A percentile compares a stretch with the other conserved stretches of the same genome.
Conservation (phyloP, 805 yeast genomes). For the Metschnikowia hibisci region DNA sequence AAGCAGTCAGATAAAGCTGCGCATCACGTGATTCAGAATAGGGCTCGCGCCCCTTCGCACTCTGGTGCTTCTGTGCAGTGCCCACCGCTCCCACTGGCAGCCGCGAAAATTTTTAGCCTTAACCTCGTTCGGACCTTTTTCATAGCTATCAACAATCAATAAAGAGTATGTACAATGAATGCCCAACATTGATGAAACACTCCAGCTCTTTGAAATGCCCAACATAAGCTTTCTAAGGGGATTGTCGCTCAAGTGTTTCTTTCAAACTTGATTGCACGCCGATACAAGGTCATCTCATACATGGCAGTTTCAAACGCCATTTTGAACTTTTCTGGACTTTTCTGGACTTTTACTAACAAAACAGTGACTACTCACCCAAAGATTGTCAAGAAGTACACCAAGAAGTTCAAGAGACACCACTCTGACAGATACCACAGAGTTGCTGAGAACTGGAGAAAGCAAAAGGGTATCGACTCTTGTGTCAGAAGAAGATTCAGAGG, state of each 20-base stretch:
- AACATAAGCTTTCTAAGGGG: too few relatives aligned
- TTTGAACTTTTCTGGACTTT: neutral
- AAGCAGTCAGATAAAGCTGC: neutral
- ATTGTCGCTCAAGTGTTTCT: too few relatives aligned
- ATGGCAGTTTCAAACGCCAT: too few relatives aligned
- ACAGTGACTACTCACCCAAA: slow-evolving; percentile 91
- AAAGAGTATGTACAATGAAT: slow-evolving; percentile 18
- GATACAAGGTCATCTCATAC: neutral
- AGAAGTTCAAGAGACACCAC: slow-evolving; percentile 99
- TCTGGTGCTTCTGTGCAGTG: slow-evolving; percentile 7
- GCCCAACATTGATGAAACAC: neutral
- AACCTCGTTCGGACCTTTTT: slow-evolving; percentile 9
- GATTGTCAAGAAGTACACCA: slow-evolving; percentile 99
- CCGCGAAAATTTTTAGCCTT: slow-evolving; percentile 21
- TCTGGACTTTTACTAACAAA: slow-evolving; percentile 21
- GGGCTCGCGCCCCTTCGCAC: slow-evolving; percentile 18
- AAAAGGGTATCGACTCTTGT: slow-evolving; percentile 99
- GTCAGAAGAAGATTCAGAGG: slow-evolving; percentile 99
- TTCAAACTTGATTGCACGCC: neutral
- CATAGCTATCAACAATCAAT: slow-evolving; percentile 18
- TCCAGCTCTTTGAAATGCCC: too few relatives aligned
- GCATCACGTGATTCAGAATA: slow-evolving; percentile 12
- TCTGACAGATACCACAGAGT: slow-evolving; percentile 99
- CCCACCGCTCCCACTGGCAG: slow-evolving; percentile 13
- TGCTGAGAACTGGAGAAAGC: slow-evolving; percentile 99